phyloP scores from a whole-genome alignment of 768 basidiomycete species.

The Boletus pseudopeckii region DNA sequence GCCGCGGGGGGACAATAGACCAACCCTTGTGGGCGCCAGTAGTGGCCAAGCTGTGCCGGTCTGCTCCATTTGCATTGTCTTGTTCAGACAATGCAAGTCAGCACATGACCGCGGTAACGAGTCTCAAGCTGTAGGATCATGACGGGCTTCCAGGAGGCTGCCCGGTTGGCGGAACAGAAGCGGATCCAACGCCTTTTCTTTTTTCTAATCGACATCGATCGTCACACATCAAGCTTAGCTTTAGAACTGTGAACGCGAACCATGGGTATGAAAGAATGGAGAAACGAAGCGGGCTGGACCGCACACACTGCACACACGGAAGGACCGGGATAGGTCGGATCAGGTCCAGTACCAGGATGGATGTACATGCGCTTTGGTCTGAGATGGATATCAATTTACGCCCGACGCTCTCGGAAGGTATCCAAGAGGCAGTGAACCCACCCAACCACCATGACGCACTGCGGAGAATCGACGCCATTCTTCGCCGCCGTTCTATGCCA shows the following conservation, averaged over 20 bases:
- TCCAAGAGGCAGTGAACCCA: constrained; percentile 10
- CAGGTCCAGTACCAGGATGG: constrained; percentile 5
- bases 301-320: not conserved
- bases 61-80: constrained; percentile 10
- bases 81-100: constrained; percentile 5
- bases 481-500: not conserved
- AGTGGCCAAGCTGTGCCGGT: not conserved
- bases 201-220: constrained; percentile 1
- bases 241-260: not conserved
- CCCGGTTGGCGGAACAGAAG: constrained; percentile 17
- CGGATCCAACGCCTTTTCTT: constrained; percentile 4
- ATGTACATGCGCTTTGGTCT: too few relatives aligned
- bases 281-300: constrained; percentile 2
- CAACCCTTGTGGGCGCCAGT: constrained; percentile 15
- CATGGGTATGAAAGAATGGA: not conserved
- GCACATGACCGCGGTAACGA: not conserved
- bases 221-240: constrained; percentile 2
- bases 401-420: constrained; percentile 11
- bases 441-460: not conserved
- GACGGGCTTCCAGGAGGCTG: constrained; percentile 16
- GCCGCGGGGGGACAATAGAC: constrained; percentile 11
- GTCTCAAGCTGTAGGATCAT: constrained; percentile 22
- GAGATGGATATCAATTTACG: constrained; percentile 13
- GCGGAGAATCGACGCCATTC: constrained; percentile 9
- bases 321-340: constrained; percentile 22